Percentiles rank a stretch among this genome's conserved stretches.
These are phyloP conservation scores for Daldinia loculata DNA, from an alignment of 495 filamentous ascomycete species.

Conservation along the genomic window DNA sequence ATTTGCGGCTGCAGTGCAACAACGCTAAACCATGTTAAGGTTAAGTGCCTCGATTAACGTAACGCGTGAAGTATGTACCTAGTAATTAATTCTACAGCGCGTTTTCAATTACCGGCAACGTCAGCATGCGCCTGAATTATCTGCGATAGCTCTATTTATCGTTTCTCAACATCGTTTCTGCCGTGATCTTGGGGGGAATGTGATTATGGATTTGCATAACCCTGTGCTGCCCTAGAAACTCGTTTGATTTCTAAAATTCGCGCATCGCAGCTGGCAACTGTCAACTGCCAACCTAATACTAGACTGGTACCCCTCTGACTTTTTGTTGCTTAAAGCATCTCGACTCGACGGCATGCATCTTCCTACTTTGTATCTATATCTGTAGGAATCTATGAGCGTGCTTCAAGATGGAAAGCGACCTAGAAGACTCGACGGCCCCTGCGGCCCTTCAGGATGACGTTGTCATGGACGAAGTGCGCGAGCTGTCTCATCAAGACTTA, in stretches of 20 bases:
- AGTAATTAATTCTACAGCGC: conserved; percentile 16
- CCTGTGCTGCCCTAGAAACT: not conserved
- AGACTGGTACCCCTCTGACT: not conserved
- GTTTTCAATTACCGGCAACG: conserved; percentile 11
- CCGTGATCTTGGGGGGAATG: not conserved
- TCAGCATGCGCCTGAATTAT: not conserved
- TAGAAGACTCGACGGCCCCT: not conserved
- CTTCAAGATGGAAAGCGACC: not conserved
- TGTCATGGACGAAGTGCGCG: not conserved
- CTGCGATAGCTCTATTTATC: not conserved
- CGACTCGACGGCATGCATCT: conserved; percentile 1
- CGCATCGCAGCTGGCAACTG: not conserved
- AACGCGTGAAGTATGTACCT: conserved; percentile 40
- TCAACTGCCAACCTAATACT: not conserved
- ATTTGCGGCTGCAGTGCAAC: not conserved
- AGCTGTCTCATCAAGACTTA: not conserved
- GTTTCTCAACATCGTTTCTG: not conserved
- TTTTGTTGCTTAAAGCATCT: not conserved
- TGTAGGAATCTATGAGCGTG: not conserved
- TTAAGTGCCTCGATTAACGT: conserved; percentile 20
- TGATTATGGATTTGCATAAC: not conserved
- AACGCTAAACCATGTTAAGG: not conserved
- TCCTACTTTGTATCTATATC: not conserved
- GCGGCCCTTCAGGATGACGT: conserved; percentile 1
- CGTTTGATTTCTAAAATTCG: not conserved